Evolutionary conservation across 2,329 filamentous ascomycete species (phyloP).

Genomic region (Aspergillus ibericus): DNA sequence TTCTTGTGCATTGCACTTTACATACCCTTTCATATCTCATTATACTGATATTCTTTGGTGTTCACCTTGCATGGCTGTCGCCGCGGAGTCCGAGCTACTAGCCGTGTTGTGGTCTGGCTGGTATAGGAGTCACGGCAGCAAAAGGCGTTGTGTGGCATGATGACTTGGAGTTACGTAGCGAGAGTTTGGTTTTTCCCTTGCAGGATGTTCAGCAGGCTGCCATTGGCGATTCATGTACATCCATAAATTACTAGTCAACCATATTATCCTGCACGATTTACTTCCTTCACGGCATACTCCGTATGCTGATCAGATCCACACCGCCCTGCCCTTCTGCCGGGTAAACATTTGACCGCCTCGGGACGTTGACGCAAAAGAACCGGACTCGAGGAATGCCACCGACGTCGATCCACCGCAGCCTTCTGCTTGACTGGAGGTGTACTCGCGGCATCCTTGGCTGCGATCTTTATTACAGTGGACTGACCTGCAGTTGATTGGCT

Average conservation of each 20-base stretch:
- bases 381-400: neutral
- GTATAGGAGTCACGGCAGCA: conserved; percentile 15
- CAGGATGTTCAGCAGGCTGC: neutral
- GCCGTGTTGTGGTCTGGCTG: neutral
- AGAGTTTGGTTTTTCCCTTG: conserved; percentile 3
- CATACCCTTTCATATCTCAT: conserved; percentile 4
- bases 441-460: neutral
- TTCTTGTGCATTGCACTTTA: neutral
- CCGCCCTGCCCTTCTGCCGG: neutral
- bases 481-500: neutral
- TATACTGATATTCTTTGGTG: neutral
- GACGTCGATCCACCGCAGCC: neutral
- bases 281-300: neutral
- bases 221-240: neutral
- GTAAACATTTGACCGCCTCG: neutral
- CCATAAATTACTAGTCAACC: conserved; percentile 2
- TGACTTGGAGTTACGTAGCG: conserved; percentile 23
- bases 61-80: conserved; percentile 2
- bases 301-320: neutral
- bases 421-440: neutral
- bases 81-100: neutral
- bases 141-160: conserved; percentile 21
- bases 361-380: conserved; percentile 5
- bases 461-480: neutral
- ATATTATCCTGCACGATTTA: neutral